These are phyloP conservation scores for Bipolaris cookei DNA, from an alignment of 2,329 filamentous ascomycete species.

Conservation along the genomic window DNA sequence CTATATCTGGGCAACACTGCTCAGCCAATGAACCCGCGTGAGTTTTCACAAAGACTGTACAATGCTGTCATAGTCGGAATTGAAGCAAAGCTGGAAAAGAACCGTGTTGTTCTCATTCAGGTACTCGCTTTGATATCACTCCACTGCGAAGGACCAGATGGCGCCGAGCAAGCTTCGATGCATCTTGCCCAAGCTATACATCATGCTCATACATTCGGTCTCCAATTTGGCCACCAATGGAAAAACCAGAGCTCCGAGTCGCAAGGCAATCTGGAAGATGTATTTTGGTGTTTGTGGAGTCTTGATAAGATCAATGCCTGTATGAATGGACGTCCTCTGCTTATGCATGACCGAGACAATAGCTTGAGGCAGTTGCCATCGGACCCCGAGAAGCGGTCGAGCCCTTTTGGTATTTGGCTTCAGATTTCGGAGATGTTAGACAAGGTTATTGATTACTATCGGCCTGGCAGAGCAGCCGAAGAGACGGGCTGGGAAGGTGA, in stretches of 20 bases:
- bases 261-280: slow-evolving; percentile 51
- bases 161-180: slow-evolving; percentile 56
- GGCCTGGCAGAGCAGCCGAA: slow-evolving; percentile 50
- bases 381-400: slow-evolving; percentile 52
- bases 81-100: slow-evolving; percentile 51
- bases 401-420: slow-evolving; percentile 57
- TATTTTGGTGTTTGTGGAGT: slow-evolving; percentile 60
- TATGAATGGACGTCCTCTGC: slow-evolving; percentile 55
- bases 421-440: slow-evolving; percentile 55
- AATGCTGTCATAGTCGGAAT: slow-evolving; percentile 52
- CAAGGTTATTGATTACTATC: slow-evolving; percentile 56
- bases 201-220: slow-evolving; percentile 57
- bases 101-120: slow-evolving; percentile 56
- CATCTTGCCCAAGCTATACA: slow-evolving; percentile 57
- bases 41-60: slow-evolving; percentile 55
- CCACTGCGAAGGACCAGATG: slow-evolving; percentile 56
- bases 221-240: slow-evolving; percentile 53
- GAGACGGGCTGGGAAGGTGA: slow-evolving; percentile 56
- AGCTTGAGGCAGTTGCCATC: slow-evolving; percentile 52
- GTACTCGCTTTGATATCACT: slow-evolving; percentile 56
- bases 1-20: slow-evolving; percentile 48
- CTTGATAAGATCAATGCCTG: slow-evolving; percentile 57
- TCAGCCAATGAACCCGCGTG: slow-evolving; percentile 47
- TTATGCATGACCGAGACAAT: slow-evolving; percentile 57
- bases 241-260: slow-evolving; percentile 48